These are phyloP conservation scores for Mucor lusitanicus DNA, from an alignment of 371 early-diverging fungal species.

Conservation along the genomic window DNA sequence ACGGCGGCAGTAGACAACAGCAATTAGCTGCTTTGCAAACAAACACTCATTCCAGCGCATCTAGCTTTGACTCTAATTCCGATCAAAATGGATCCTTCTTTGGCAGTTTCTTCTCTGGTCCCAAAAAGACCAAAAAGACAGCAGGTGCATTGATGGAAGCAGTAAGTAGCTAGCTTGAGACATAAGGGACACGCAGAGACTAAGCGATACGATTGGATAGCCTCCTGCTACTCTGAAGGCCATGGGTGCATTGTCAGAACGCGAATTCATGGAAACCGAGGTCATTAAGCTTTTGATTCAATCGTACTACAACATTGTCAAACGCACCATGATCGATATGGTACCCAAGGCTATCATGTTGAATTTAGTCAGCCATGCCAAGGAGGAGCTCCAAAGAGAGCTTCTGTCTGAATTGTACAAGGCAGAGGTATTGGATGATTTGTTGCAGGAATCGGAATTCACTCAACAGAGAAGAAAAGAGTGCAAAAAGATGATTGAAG, in stretches of 20 bases:
- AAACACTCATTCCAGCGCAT: background rate
- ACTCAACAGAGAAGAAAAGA: constrained; percentile 91
- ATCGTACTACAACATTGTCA: constrained; percentile 97
- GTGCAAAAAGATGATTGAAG: constrained; percentile 97
- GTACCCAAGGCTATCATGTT: constrained; percentile 99
- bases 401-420: constrained; percentile 96
- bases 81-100: constrained; percentile 80
- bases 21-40: constrained; percentile 17
- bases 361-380: constrained; percentile 90
- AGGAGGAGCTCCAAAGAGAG: constrained; percentile 94
- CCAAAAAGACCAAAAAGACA: constrained; percentile 66
- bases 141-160: constrained; percentile 66
- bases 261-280: constrained; percentile 96
- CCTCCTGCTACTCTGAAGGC: constrained; percentile 96
- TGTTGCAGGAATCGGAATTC: constrained; percentile 93
- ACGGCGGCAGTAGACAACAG: constrained; percentile 12
- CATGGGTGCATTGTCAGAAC: constrained; percentile 91
- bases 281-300: constrained; percentile 96
- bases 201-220: constrained; percentile 33
- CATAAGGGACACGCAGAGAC: background rate
- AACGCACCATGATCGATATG: constrained; percentile 96
- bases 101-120: constrained; percentile 88
- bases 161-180: constrained; percentile 58
- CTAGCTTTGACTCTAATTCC: background rate
- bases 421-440: constrained; percentile 84